Evolutionary conservation across 805 yeast species (phyloP).

Genomic region (Candida boleticola): DNA sequence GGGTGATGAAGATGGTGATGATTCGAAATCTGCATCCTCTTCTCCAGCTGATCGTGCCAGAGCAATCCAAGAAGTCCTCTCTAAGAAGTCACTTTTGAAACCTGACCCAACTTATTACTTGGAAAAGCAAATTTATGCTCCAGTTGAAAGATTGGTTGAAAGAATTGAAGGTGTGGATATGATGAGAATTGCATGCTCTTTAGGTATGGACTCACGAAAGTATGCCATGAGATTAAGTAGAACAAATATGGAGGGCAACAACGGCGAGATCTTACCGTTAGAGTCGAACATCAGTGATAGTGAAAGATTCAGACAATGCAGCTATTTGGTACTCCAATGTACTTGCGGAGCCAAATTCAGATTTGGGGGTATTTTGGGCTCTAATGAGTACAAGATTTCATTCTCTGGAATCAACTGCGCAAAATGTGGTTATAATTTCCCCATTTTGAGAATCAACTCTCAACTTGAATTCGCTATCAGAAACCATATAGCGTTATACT

Average conservation of each 20-base stretch:
- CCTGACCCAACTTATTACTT: constrained; percentile 81
- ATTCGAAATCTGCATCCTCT: constrained; percentile 2
- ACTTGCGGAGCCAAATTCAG: constrained; percentile 57
- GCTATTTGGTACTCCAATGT: constrained; percentile 58
- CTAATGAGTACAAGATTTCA: constrained; percentile 57
- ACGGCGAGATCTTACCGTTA: constrained; percentile 60
- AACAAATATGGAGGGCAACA: constrained; percentile 26
- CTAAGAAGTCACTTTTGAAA: constrained; percentile 45
- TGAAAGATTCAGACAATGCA: constrained; percentile 74
- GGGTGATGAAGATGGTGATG: constrained; percentile 33
- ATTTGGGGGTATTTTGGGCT: constrained; percentile 73
- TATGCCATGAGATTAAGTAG: constrained; percentile 47
- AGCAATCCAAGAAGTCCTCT: constrained; percentile 70
- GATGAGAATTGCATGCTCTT: constrained; percentile 67
- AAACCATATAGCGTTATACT: constrained; percentile 67
- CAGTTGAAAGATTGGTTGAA: constrained; percentile 83
- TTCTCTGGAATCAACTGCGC: constrained; percentile 71
- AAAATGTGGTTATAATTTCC: constrained; percentile 52
- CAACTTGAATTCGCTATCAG: constrained; percentile 79
- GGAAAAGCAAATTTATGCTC: constrained; percentile 86
- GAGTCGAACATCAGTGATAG: constrained; percentile 79
- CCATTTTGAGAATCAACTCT: constrained; percentile 55
- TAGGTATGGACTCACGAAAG: constrained; percentile 74
- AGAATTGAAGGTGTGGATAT: constrained; percentile 85
- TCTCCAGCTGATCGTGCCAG: constrained; percentile 79